Evolutionary conservation across 2,329 filamentous ascomycete species (phyloP), one percentile per base, ranked within the genome.

Genomic region (Alternaria brassicicola): DNA sequence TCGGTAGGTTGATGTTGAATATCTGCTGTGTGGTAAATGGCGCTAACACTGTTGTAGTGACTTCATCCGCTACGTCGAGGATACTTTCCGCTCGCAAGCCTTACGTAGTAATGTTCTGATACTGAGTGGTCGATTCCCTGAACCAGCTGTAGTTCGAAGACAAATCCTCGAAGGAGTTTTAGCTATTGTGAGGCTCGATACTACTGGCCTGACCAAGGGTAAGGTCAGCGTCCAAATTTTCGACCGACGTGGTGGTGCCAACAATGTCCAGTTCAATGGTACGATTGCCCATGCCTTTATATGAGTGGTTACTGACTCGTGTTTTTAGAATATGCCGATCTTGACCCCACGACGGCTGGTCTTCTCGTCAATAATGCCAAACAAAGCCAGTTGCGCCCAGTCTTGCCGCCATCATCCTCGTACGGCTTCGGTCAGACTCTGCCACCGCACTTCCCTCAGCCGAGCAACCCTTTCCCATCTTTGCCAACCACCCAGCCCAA

Each of bases 81-180:
- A 85, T 31, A 85, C 88, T 0, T 96, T 98, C 74, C 83, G 85
- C 57, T 83, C 85, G 31, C 88, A 89, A 53, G 88, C 88, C 2
- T 81, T 98, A 35, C 89, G 86, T 59, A 88, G 89, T 13, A 90
- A 96, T 68, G 88, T 93, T 19, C 88, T 97, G 78, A 89, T 90
- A 66, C 82, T 97, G 43, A 89, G 88, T 54, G 88, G 92, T 28
- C 87, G 90, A 21, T 86, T 96, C 43, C 86, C 90, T 17, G 88
- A 93, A 61, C 86, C 89, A 33, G 86, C 89, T 5, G 88, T 97
- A n/a, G 86, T 97, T 51, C 88, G 92, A 65, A 85, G 91, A 51
- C 92, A 97, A 73, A 91, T 96, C 35, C 81, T 93, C 10, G 93
- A 98, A 76, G 94, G 95, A 17, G 94, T 97, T 1, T 85, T 91